phyloP scores from a whole-genome alignment of 2,329 filamentous ascomycete genomes.

The Aspergillus quadrilineatus region DNA sequence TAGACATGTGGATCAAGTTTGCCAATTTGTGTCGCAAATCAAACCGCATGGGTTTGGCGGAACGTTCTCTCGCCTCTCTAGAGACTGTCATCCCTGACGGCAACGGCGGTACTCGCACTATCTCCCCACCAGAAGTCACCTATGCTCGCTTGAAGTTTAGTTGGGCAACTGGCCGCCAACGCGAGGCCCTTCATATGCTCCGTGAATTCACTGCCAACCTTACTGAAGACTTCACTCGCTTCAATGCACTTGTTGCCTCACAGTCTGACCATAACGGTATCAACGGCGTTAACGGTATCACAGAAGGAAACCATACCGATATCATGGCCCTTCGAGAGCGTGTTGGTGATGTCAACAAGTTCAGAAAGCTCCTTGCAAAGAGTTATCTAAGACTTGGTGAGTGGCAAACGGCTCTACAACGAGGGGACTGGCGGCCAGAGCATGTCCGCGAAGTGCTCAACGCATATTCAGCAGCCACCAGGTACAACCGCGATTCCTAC shows the following conservation, averaged over 20 bases:
- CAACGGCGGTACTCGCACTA: constrained; percentile 41
- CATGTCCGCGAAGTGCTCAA: constrained; percentile 83
- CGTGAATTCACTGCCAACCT: constrained; percentile 62
- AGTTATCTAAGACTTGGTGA: constrained; percentile 96
- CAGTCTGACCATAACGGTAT: constrained; percentile 42
- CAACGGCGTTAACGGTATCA: constrained; percentile 51
- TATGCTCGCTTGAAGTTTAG: constrained; percentile 98
- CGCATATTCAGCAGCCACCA: constrained; percentile 89
- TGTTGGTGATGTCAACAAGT: constrained; percentile 54
- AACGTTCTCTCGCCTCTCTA: constrained; percentile 91
- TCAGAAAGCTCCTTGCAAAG: constrained; percentile 76
- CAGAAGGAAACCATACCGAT: constrained; percentile 42
- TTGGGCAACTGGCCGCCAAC: constrained; percentile 78
- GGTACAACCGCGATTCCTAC: constrained; percentile 93
- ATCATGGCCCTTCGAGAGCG: constrained; percentile 39
- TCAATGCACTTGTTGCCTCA: constrained; percentile 42
- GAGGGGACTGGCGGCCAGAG: constrained; percentile 83
- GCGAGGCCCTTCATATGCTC: constrained; percentile 59
- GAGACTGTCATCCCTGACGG: constrained; percentile 64
- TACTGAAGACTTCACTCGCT: constrained; percentile 56
- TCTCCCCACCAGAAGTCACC: constrained; percentile 70
- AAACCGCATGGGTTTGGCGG: constrained; percentile 86
- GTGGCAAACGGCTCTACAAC: constrained; percentile 85
- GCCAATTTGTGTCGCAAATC: constrained; percentile 97
- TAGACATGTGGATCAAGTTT: constrained; percentile 99